A percentile compares a stretch with the other conserved stretches of the same genome.
Evolutionary conservation across 2,329 filamentous ascomycete genomes (phyloP).

Genomic region (Phialophora expanda): DNA sequence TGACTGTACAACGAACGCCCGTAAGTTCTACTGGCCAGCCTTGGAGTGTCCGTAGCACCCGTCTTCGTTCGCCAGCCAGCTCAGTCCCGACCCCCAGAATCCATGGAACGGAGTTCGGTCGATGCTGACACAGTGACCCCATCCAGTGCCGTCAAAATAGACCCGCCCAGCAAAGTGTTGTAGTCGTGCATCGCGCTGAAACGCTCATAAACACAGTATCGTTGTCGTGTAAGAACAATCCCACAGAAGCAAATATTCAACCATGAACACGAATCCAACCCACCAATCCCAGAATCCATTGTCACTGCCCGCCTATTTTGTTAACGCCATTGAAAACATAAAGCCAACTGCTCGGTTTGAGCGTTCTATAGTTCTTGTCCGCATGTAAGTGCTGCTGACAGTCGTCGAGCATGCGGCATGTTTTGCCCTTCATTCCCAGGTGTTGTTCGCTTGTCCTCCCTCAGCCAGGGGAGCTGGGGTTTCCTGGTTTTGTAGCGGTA

Average conservation of each 20-base stretch:
- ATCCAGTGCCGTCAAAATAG: not conserved
- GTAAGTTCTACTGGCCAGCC: not conserved
- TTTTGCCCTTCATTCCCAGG: not conserved
- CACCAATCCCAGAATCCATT: not conserved
- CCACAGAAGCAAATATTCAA: conserved; percentile 4
- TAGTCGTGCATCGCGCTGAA: conserved; percentile 4
- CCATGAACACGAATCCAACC: conserved; percentile 2
- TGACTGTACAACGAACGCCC: not conserved
- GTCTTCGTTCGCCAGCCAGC: not conserved
- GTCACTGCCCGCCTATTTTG: not conserved
- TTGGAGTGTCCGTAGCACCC: not conserved
- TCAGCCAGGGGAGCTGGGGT: not conserved
- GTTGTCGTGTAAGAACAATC: not conserved
- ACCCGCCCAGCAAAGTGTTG: not conserved
- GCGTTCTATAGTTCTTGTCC: not conserved
- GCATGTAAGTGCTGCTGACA: not conserved
- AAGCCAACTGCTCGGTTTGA: conserved; percentile 7
- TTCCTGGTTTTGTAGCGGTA: conserved; percentile 21
- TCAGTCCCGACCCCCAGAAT: not conserved
- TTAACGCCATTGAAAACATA: conserved; percentile 1
- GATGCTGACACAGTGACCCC: not conserved
- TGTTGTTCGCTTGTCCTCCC: not conserved
- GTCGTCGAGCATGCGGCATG: not conserved
- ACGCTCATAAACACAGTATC: conserved; percentile 9
- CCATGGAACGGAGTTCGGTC: not conserved